Evolutionary conservation across 768 basidiomycete genomes (phyloP).

Genomic region (Tylopilus felleus): DNA sequence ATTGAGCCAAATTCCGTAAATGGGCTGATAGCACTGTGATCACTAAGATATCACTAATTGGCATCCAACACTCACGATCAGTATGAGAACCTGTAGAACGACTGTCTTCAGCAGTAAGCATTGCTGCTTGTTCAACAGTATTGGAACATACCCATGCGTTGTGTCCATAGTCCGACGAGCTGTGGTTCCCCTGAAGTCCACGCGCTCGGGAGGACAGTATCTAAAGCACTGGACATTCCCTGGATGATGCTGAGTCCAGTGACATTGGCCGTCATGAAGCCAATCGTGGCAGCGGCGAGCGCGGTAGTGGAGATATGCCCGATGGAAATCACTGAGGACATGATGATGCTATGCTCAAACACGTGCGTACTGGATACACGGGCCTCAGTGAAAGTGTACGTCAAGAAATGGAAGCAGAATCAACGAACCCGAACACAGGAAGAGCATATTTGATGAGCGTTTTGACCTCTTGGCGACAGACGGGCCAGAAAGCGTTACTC

Average conservation of each 20-base stretch:
- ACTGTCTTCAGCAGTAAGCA: slow-evolving; percentile 3
- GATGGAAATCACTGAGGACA: slow-evolving; percentile 84
- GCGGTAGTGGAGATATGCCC: slow-evolving; percentile 90
- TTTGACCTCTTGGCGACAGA: slow-evolving; percentile 7
- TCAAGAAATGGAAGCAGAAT: not conserved
- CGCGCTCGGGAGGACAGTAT: slow-evolving; percentile 90
- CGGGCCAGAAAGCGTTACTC: slow-evolving; percentile 14
- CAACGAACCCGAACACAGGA: slow-evolving; percentile 69
- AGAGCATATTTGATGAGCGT: slow-evolving; percentile 64
- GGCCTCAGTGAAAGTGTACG: not conserved
- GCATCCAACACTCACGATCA: slow-evolving; percentile 50
- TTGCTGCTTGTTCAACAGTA: not conserved
- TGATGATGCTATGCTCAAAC: slow-evolving; percentile 82
- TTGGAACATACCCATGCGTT: slow-evolving; percentile 67
- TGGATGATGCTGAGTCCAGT: slow-evolving; percentile 62
- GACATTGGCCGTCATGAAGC: slow-evolving; percentile 71
- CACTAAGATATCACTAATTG: not conserved
- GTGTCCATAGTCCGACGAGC: slow-evolving; percentile 86
- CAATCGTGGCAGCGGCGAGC: slow-evolving; percentile 77
- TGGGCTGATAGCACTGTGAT: slow-evolving; percentile 35
- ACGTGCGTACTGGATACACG: slow-evolving; percentile 52
- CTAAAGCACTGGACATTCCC: slow-evolving; percentile 81
- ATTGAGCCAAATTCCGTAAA: slow-evolving; percentile 75
- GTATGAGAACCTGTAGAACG: slow-evolving; percentile 19
- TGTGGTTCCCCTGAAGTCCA: slow-evolving; percentile 88